Evolutionary conservation across 2,329 filamentous ascomycete species (phyloP), one percentile per base, ranked within the genome.

Genomic region (Trichoderma polysporum): DNA sequence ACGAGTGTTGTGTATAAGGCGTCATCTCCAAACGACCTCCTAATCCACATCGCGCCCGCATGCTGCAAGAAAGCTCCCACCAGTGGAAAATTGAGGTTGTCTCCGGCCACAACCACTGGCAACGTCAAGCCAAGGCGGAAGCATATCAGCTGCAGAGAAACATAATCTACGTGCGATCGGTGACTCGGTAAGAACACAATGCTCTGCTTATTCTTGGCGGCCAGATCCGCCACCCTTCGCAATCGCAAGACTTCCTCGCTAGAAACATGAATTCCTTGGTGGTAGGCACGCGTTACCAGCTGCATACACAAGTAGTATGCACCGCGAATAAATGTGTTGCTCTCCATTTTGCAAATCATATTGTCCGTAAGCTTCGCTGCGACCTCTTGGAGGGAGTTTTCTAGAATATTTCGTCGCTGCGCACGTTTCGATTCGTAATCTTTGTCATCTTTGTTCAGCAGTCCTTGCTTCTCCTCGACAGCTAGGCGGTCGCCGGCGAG

Each of bases 281-380:
- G 93, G 77, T 99, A 99, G 6, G 95, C 94, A 68, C 95, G 84
- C 4, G 94, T 96, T 69, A 98, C 83, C 54, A 98, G 84, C 79
- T 98, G 94, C 1, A 94, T 97, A 56, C 84, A 84, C 45, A 97
- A 76, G 76, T 97, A 99, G 77, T 98, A 98, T 54, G 95, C 94
- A 27, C 92, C 88, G 57, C 95, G 85, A 72, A 99, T 97, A 75
- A 98, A 98, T 2, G 87, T 83, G 76, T 94, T 96, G 83, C 91
- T 96, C 79, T 99, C 95, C 85, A 98, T 94, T 80, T 99, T 99
- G 86, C 94, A 98, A 69, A 99, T 97, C 95, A 99, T 98, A 70
- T 90, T 88, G 75, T 97, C 93, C 27, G 93, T 92, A 86, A 95
- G 90, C 71, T 90, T 89, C 70, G 95, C 92, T 4, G 92, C 91